Base-by-base conservation (phyloP, 345 rosid genomes). In the Populus tremula region DNA sequence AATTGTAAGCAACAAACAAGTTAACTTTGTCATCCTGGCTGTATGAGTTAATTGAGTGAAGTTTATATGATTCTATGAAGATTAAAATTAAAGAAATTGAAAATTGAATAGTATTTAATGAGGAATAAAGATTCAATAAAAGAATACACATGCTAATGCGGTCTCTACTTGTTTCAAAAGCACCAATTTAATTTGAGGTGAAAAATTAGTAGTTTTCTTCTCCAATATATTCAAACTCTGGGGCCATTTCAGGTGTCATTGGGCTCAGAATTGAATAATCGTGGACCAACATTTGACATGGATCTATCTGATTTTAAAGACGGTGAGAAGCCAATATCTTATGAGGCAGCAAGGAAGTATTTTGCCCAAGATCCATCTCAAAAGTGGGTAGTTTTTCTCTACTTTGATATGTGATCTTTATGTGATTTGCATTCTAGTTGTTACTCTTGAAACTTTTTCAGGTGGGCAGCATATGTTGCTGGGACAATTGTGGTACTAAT, bases 401-500 rank as follows among this genome's bases (percentile, higher is more conserved):
- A 47, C 62, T 68, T n/a, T 33, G 64, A 35, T 72, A 31, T 72
- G 27, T 23, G 38, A 62, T 74, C 31, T 54, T 23, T 69, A 74
- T 50, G 73, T 83, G 45, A 43, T 43, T 43, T 43, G 47, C 47
- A 43, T 43, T 43, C 47, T 43, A 43, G 47, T 43, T 43, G 11
- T 72, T 72, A 67, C 77, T 81, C 33, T 35, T 21, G 38, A 25
- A 79, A 75, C 77, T 69, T 38, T 76, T 77, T 82, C 86, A 96
- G 98, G 90, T 96, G 99, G 99, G 99, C 99, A 69, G 99, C 99
- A 71, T 96, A 92, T 88, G 93, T 86, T 82, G 99, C 99, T 64
- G 99, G 99, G 79, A 87, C 95, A 71, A 89, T 96, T 86, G 86
- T 96, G 85, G 99, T 96, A 84, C 79, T 96, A 84, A 96, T 94